Evolutionary conservation across 2,329 filamentous ascomycete species (phyloP).

Genomic region (Colletotrichum orbiculare): DNA sequence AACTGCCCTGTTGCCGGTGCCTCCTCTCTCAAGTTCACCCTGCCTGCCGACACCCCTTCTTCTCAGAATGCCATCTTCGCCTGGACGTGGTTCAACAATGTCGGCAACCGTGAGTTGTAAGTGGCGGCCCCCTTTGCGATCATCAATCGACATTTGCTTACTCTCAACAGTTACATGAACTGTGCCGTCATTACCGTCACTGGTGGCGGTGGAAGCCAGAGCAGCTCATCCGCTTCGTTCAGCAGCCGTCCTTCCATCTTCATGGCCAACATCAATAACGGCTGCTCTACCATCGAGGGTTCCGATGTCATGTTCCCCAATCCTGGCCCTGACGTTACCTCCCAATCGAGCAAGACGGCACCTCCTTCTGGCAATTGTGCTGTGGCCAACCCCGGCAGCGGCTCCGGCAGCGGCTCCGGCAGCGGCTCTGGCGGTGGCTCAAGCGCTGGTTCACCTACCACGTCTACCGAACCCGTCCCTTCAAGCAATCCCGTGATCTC

Average conservation of each 20-base stretch:
- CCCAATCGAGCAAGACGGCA: slow-evolving; percentile 48
- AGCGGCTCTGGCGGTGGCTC: slow-evolving; percentile 32
- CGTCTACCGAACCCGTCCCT: neutral
- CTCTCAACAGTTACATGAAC: slow-evolving; percentile 74
- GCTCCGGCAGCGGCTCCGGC: slow-evolving; percentile 42
- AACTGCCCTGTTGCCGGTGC: slow-evolving; percentile 59
- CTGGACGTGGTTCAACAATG: slow-evolving; percentile 82
- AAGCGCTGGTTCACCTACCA: no score
- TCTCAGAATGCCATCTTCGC: slow-evolving; percentile 72
- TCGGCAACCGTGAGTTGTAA: slow-evolving; percentile 80
- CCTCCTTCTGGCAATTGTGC: slow-evolving; percentile 51
- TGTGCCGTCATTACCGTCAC: slow-evolving; percentile 77
- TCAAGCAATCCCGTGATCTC: slow-evolving; percentile 38
- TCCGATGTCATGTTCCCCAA: slow-evolving; percentile 73
- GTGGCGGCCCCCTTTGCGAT: neutral
- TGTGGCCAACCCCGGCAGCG: slow-evolving; percentile 40
- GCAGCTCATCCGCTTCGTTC: slow-evolving; percentile 51
- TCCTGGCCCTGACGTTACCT: slow-evolving; percentile 67
- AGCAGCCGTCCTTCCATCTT: slow-evolving; percentile 74
- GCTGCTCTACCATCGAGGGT: slow-evolving; percentile 68
- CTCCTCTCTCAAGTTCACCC: slow-evolving; percentile 70
- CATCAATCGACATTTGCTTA: slow-evolving; percentile 2
- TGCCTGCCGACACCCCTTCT: slow-evolving; percentile 71
- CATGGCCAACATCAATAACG: slow-evolving; percentile 73
- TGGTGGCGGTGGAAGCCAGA: slow-evolving; percentile 48